Evolutionary conservation across 805 yeast genomes (phyloP).

Genomic region (Lachancea cidri): DNA sequence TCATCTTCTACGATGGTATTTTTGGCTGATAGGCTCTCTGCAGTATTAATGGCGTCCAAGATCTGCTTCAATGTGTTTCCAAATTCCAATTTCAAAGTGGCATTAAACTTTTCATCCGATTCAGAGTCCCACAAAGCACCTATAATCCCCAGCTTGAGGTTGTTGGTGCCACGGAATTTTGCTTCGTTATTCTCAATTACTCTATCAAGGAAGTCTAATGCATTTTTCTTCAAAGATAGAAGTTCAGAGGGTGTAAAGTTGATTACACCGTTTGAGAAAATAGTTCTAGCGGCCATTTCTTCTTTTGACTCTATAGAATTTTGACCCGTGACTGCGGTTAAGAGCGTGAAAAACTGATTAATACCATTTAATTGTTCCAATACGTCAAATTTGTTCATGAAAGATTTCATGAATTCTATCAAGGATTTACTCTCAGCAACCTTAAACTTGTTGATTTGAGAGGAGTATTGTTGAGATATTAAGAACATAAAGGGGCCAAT

Average conservation of each 20-base stretch:
- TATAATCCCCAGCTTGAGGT: slow-evolving; percentile 52
- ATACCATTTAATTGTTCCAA: slow-evolving; percentile 60
- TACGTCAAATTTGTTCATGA: slow-evolving; percentile 63
- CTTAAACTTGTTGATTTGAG: slow-evolving; percentile 49
- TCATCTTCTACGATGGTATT: slow-evolving; percentile 12
- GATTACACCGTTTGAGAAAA: slow-evolving; percentile 58
- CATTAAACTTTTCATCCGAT: slow-evolving; percentile 11
- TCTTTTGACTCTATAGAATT: slow-evolving; percentile 38
- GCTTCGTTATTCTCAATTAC: slow-evolving; percentile 38
- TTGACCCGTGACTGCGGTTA: slow-evolving; percentile 35
- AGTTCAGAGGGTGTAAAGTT: slow-evolving; percentile 47
- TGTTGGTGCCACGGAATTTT: slow-evolving; percentile 22
- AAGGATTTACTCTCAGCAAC: slow-evolving; percentile 60
- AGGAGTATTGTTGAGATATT: slow-evolving; percentile 73
- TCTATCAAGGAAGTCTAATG: slow-evolving; percentile 54
- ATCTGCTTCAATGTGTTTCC: slow-evolving; percentile 21
- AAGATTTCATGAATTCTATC: slow-evolving; percentile 66
- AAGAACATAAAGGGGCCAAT: slow-evolving; percentile 70
- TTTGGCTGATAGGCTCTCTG: slow-evolving; percentile 6
- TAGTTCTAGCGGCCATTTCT: slow-evolving; percentile 45
- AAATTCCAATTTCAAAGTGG: slow-evolving; percentile 22
- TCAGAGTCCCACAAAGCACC: slow-evolving; percentile 42
- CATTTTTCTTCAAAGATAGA: slow-evolving; percentile 41
- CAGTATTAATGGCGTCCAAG: slow-evolving; percentile 21
- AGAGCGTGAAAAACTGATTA: slow-evolving; percentile 41